Conservation (phyloP, 129 eudicot species). For the Centaurea solstitialis region DNA sequence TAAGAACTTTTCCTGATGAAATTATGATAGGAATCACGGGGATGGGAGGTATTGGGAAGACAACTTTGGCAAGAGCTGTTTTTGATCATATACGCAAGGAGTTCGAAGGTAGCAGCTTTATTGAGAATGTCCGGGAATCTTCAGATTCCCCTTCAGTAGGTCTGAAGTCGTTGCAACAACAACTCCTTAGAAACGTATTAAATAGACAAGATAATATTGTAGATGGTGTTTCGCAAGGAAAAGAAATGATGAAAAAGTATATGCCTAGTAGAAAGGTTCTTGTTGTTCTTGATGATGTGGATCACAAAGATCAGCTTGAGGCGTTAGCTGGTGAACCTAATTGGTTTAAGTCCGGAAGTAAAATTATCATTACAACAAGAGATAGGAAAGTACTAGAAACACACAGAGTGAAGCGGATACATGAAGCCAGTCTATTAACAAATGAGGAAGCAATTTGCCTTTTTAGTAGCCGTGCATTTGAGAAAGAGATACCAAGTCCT, state of each 20-base stretch:
- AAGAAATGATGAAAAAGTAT: neutral
- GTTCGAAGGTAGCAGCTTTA: no score
- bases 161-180: no score
- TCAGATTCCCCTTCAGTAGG: no score
- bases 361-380: slow-evolving; percentile 14
- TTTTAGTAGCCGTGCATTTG: slow-evolving; percentile 17
- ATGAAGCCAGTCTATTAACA: neutral
- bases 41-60: no score
- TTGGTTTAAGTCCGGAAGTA: slow-evolving; percentile 21
- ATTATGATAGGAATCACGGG: no score
- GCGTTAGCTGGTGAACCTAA: slow-evolving; percentile 12
- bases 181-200: slow-evolving; percentile 1
- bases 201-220: neutral
- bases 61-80: no score
- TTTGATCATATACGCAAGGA: no score
- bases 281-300: slow-evolving; percentile 24
- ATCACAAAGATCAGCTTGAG: slow-evolving; percentile 9
- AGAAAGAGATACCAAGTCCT: slow-evolving; percentile 6
- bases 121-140: no score
- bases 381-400: slow-evolving; percentile 14
- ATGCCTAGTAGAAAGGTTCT: slow-evolving; percentile 14
- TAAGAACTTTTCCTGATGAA: no score
- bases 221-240: neutral
- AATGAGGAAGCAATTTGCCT: neutral
- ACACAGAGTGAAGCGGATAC: neutral